Percentiles rank a stretch among this genome's conserved stretches.
Evolutionary conservation across 2,329 filamentous ascomycete species (phyloP).

Genomic region (Blumeria hordei): DNA sequence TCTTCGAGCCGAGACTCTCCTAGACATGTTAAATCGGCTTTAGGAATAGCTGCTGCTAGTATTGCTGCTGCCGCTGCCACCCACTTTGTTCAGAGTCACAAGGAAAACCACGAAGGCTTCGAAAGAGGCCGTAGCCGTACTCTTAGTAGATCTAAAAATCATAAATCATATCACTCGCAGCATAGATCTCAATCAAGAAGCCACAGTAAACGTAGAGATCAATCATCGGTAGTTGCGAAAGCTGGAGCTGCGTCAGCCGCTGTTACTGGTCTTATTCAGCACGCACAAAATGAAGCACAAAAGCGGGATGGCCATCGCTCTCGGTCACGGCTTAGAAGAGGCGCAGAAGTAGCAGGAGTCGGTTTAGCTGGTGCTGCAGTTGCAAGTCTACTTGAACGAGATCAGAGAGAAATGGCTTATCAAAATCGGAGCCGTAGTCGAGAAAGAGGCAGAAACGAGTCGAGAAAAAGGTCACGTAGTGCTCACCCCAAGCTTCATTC

Average conservation of each 20-base stretch:
- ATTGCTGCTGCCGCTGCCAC: conserved; percentile 39
- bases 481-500: conserved; percentile 22
- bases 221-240: conserved; percentile 13
- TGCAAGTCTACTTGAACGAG: conserved; percentile 34
- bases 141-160: conserved; percentile 22
- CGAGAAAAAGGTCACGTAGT: conserved; percentile 25
- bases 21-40: conserved; percentile 31
- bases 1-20: conserved; percentile 16
- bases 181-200: conserved; percentile 18
- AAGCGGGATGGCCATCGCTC: conserved; percentile 26
- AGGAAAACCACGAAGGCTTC: conserved; percentile 33
- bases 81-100: conserved; percentile 36
- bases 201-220: conserved; percentile 22
- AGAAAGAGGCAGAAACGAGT: conserved; percentile 14
- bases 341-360: conserved; percentile 34
- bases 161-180: conserved; percentile 9
- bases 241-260: conserved; percentile 27
- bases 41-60: conserved; percentile 37
- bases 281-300: conserved; percentile 18
- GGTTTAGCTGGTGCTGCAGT: conserved; percentile 35
- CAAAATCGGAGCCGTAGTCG: conserved; percentile 9
- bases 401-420: conserved; percentile 19
- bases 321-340: conserved; percentile 20
- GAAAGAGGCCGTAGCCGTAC: conserved; percentile 26
- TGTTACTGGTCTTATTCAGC: conserved; percentile 31